Evolutionary conservation across 371 early-diverging fungal genomes (phyloP), one percentile per base, ranked within the genome.

Genomic region (Mortierella sp.): DNA sequence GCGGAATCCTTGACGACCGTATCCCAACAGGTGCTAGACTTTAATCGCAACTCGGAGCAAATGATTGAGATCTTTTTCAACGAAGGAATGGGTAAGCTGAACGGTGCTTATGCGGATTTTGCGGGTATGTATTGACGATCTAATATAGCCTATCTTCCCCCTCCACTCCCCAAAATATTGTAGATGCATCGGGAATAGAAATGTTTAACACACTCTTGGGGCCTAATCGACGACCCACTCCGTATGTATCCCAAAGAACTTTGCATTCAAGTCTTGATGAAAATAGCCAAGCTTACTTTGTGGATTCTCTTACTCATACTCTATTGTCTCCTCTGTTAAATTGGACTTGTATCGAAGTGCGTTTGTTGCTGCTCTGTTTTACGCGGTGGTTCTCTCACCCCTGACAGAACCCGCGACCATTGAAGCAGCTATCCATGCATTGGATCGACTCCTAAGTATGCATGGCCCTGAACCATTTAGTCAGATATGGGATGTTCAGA

Each of bases 391-490:
- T 45, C 62, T 77, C 25, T 77, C 79, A 15, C 79, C 79, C 4
- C 30, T 72, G 26, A 72, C 66, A 11, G 79, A 77, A 1, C 50
- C 68, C 7, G 69, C 66, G 14, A 72, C 68, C 11, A 69, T 77
- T 16, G 79, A 77, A 47, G 79, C 72, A 25, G 68, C 69, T 6
- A 64, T 77, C 26, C 79, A 77, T 51, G 52, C 72, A n/a, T 26
- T 77, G 46, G 72, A 77, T 30, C 68, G 79, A 4, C 56, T 45
- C 15, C 63, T 77, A 16, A 72, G 66, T 9, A 57, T 77, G 30
- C 79, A 77, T 57, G 79, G 79, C 30, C 70, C 79, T 2, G 72
- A 72, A 28, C 59, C 68, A 0, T 77, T 77, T 46, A 51, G 57
- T 19, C 45, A 57, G 28, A 51, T 77, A 1, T 77, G 79, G 79